Evolutionary conservation across 257 asterid genomes (phyloP).

Genomic region (Nicotiana noctiflora): DNA sequence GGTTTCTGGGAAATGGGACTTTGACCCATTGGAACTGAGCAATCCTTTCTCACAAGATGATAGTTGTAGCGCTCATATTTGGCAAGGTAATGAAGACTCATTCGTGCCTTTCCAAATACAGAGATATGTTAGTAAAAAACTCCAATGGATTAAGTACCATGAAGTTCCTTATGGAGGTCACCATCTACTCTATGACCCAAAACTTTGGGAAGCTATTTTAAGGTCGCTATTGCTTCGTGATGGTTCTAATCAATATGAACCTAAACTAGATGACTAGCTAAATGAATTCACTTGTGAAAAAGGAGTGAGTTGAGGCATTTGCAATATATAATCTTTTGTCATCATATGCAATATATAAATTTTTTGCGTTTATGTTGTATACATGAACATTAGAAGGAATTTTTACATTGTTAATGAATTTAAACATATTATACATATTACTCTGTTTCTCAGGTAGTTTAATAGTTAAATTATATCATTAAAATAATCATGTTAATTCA

Average conservation of each 20-base stretch:
- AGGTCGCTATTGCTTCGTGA: conserved; percentile 78
- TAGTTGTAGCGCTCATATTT: conserved; percentile 25
- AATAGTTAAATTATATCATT: too few species aligned
- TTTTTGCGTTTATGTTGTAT: too few species aligned
- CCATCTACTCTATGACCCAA: conserved; percentile 66
- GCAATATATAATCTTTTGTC: too few species aligned
- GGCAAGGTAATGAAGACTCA: conserved; percentile 44
- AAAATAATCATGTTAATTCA: too few species aligned
- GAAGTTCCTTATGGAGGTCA: conserved; percentile 85
- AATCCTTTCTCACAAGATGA: conserved; percentile 35
- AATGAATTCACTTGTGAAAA: not conserved
- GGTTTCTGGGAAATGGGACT: conserved; percentile 81
- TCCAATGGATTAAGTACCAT: conserved; percentile 81
- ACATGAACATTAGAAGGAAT: too few species aligned
- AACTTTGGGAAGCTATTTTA: conserved; percentile 75
- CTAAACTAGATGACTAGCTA: conserved; percentile 15
- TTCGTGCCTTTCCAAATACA: conserved; percentile 48
- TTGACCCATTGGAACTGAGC: conserved; percentile 60
- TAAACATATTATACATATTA: too few species aligned
- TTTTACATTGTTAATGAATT: too few species aligned
- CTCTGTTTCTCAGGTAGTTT: too few species aligned
- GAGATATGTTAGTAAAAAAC: conserved; percentile 43
- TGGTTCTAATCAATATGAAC: conserved; percentile 48
- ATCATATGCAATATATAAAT: too few species aligned
- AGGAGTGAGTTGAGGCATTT: too few species aligned